A percentile compares a stretch with the other conserved stretches of the same genome.
These are phyloP conservation scores for Picea engelmannii DNA, from an alignment of 83 land plant species.

Conservation along the genomic window DNA sequence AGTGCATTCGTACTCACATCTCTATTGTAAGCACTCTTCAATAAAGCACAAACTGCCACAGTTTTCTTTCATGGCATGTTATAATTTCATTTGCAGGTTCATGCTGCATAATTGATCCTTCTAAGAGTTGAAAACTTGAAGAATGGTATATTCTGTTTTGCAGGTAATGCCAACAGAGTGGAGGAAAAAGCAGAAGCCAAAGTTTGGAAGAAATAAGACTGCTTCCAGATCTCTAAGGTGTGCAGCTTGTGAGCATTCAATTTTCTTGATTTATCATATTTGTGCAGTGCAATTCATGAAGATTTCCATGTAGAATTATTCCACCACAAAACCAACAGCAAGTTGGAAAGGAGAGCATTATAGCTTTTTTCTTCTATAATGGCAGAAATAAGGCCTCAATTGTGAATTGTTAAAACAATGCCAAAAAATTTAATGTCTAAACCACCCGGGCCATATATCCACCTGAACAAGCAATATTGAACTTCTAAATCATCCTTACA, in stretches of 20 bases:
- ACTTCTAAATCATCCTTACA: too few relatives aligned
- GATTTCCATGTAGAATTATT: too few relatives aligned
- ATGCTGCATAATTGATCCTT: not conserved
- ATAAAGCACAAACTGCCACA: not conserved
- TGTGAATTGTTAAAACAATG: too few relatives aligned
- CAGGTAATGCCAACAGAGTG: conserved; percentile 7
- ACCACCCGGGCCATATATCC: too few relatives aligned
- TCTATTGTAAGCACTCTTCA: not conserved
- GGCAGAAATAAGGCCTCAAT: too few relatives aligned
- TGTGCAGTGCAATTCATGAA: too few relatives aligned
- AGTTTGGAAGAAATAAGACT: not conserved
- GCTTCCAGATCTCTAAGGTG: conserved; percentile 5
- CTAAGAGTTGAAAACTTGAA: not conserved
- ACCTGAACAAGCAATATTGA: too few relatives aligned
- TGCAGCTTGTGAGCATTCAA: not conserved
- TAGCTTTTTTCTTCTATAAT: too few relatives aligned
- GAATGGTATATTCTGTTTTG: not conserved
- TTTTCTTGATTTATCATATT: not conserved
- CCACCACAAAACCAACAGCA: too few relatives aligned
- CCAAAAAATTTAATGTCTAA: too few relatives aligned
- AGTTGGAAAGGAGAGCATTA: too few relatives aligned
- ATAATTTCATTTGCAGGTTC: not conserved
- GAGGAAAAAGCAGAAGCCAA: conserved; percentile 6
- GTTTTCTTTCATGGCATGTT: not conserved
- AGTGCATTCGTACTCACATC: not conserved